phyloP scores from a whole-genome alignment of 2,329 filamentous ascomycete species.

The Diaporthe longicolla region DNA sequence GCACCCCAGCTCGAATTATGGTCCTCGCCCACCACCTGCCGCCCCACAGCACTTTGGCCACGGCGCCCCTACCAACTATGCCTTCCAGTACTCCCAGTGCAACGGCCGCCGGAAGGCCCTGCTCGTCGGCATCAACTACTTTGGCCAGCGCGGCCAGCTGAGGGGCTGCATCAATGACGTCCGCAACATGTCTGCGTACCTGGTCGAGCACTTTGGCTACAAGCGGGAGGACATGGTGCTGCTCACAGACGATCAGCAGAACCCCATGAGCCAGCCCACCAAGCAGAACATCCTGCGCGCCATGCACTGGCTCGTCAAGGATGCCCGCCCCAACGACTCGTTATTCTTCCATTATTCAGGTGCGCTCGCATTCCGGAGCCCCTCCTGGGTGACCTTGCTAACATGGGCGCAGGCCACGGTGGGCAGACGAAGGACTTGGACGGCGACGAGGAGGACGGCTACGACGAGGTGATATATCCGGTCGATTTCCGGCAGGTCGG shows the following conservation, averaged over 20 bases:
- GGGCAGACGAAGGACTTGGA: constrained; percentile 86
- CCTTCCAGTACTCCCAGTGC: constrained; percentile 92
- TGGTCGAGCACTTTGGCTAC: constrained; percentile 91
- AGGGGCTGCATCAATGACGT: constrained; percentile 98
- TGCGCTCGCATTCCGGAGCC: constrained; percentile 56
- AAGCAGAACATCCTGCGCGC: constrained; percentile 95
- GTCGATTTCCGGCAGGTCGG: constrained; percentile 85
- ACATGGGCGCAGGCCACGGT: constrained; percentile 72
- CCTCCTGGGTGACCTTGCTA: background rate
- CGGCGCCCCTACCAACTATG: constrained; percentile 84
- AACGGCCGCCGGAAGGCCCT: constrained; percentile 90
- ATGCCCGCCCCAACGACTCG: constrained; percentile 91
- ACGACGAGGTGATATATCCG: constrained; percentile 87
- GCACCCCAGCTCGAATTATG: constrained; percentile 60
- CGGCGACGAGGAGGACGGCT: constrained; percentile 85
- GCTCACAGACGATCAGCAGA: constrained; percentile 96
- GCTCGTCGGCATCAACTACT: constrained; percentile 97
- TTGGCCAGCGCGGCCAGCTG: constrained; percentile 90
- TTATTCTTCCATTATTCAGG: constrained; percentile 98
- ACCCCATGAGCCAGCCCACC: constrained; percentile 96
- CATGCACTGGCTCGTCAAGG: constrained; percentile 98
- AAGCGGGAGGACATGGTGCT: constrained; percentile 97
- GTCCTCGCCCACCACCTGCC: constrained; percentile 76
- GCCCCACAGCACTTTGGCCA: constrained; percentile 81
- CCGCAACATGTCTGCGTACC: constrained; percentile 93